Conservation (phyloP, 768 basidiomycete species). For the Hericium coralloides region DNA sequence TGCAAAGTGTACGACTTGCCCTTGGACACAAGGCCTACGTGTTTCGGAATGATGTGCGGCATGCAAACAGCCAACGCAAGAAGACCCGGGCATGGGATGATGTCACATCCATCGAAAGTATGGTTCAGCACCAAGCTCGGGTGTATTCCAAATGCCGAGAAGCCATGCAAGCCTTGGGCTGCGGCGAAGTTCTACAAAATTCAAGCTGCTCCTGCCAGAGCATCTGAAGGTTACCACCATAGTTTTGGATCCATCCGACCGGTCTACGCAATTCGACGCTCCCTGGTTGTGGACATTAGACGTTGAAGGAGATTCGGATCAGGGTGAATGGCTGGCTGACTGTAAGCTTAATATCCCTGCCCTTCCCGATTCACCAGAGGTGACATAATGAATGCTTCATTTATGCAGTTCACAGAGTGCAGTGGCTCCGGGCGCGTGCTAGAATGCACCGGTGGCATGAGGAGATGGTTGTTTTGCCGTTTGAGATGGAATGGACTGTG, state of each 20-base stretch:
- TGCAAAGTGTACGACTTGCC: background rate
- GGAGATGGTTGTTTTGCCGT: background rate
- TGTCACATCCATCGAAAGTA: background rate
- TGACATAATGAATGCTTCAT: too few relatives aligned
- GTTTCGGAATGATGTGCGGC: background rate
- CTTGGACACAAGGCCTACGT: background rate
- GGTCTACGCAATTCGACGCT: background rate
- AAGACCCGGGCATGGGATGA: background rate
- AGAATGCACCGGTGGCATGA: background rate
- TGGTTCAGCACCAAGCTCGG: background rate
- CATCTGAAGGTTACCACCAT: background rate
- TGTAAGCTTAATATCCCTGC: background rate
- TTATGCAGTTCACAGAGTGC: background rate
- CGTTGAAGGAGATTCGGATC: background rate
- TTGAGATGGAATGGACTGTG: background rate
- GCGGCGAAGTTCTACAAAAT: background rate
- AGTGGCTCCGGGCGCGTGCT: background rate
- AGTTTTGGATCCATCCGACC: background rate
- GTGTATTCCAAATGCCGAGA: background rate
- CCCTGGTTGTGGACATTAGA: background rate
- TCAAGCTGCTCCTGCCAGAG: background rate
- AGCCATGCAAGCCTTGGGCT: background rate
- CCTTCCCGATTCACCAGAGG: background rate
- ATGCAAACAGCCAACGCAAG: background rate
- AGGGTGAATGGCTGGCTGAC: background rate